phyloP scores from a whole-genome alignment of 2,329 filamentous ascomycete species.

The Tothia fuscella region DNA sequence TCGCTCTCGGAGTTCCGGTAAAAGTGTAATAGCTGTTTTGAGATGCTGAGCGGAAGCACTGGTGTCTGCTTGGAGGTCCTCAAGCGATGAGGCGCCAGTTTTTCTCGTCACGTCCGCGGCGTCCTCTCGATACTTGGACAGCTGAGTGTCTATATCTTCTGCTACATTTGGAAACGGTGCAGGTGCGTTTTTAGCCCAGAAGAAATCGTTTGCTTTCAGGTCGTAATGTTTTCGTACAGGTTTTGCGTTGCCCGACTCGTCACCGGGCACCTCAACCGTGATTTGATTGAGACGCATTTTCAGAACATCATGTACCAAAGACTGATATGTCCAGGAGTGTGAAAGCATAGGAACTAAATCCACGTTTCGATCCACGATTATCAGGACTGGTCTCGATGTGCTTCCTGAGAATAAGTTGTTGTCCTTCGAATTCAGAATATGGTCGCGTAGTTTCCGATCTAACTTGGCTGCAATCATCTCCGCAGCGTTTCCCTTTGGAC shows the following conservation, averaged over 20 bases:
- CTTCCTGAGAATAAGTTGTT: conserved; percentile 62
- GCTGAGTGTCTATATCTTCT: conserved; percentile 87
- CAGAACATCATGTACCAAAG: conserved; percentile 66
- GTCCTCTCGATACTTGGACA: conserved; percentile 92
- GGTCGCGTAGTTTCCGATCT: conserved; percentile 89
- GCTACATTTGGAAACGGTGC: conserved; percentile 91
- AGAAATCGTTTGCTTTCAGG: conserved; percentile 80
- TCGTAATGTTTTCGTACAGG: conserved; percentile 79
- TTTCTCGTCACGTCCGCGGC: conserved; percentile 90
- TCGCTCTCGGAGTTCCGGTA: conserved; percentile 84
- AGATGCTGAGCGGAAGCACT: conserved; percentile 85
- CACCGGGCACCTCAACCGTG: conserved; percentile 72
- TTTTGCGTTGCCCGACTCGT: conserved; percentile 63
- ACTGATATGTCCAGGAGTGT: conserved; percentile 87
- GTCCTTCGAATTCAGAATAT: conserved; percentile 94
- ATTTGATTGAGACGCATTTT: conserved; percentile 85
- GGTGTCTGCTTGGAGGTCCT: conserved; percentile 83
- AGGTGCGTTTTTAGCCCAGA: conserved; percentile 88
- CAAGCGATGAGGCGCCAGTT: conserved; percentile 82
- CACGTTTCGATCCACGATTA: conserved; percentile 90
- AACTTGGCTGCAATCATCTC: conserved; percentile 91
- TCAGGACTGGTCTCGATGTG: conserved; percentile 71
- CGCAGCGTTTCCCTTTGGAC: conserved; percentile 81
- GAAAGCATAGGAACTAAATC: conserved; percentile 98
- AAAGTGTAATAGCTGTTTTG: conserved; percentile 84